Conservation (phyloP, 2,329 filamentous ascomycete genomes). For the Aphanoascus verrucosus region DNA sequence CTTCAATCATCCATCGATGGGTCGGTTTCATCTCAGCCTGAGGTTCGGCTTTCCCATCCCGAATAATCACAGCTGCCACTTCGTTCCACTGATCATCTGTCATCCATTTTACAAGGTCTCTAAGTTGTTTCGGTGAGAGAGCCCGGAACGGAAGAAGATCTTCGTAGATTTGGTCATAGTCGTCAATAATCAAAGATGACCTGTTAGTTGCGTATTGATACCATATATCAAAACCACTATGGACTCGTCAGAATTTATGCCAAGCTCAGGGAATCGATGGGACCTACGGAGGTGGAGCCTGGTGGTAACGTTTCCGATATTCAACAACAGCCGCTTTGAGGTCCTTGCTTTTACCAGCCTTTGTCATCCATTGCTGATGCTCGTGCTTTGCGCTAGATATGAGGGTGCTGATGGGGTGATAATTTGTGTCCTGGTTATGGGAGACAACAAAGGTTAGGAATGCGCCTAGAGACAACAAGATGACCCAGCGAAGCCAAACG, state of each 20-base stretch:
- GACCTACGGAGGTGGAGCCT: constrained; percentile 45
- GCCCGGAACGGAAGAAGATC: constrained; percentile 48
- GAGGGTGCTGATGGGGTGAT: constrained; percentile 47
- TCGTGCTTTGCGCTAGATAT: constrained; percentile 41
- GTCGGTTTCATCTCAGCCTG: constrained; percentile 44
- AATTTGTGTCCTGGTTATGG: constrained; percentile 31
- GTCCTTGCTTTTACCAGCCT: constrained; percentile 39
- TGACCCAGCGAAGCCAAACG: constrained; percentile 27
- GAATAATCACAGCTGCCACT: constrained; percentile 46
- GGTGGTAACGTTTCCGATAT: constrained; percentile 44
- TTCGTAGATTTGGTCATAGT: constrained; percentile 49
- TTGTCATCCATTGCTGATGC: constrained; percentile 41
- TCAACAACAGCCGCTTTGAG: constrained; percentile 41
- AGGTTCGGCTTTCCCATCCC: constrained; percentile 42
- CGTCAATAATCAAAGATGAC: constrained; percentile 46
- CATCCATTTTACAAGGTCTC: constrained; percentile 43
- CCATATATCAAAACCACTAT: constrained; percentile 49
- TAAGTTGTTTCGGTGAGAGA: constrained; percentile 41
- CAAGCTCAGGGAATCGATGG: background rate
- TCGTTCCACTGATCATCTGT: constrained; percentile 46
- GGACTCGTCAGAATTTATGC: background rate
- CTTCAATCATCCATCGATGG: constrained; percentile 50
- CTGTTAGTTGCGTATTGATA: constrained; percentile 45
- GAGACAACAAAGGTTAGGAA: constrained; percentile 33
- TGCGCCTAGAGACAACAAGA: constrained; percentile 36